Base-by-base conservation (phyloP, 805 yeast genomes). In the Starmerella potacharoeniae region DNA sequence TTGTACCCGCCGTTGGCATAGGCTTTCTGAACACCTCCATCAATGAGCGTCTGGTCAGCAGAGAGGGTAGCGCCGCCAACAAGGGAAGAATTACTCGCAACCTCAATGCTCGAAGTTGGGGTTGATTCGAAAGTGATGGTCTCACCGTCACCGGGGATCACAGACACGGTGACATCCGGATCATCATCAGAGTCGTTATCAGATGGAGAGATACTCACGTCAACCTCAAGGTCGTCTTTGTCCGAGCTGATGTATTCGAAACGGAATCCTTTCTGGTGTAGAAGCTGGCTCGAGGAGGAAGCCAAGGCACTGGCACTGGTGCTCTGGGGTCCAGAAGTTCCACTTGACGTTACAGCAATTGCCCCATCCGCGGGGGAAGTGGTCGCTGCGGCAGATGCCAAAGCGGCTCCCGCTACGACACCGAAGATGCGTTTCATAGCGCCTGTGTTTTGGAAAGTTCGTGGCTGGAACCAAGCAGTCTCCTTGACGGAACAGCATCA, bases 221-320 rank as follows among this genome's bases (percentile, higher is more conserved):
- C 60, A 1, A 62, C 59, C 16, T 61, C 64, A 6, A 62, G 16
- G 13, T 56, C 59, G 4, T 60, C 64, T 3, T 36, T 45, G 36
- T 60, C 64, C n/a, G 60, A 44, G 43, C 60, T 60, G 10, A 45
- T 49, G 42, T 51, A 62, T 14, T 49, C 44, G 45, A 62, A 60
- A 14, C 43, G 34, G 35, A 62, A 55, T 17, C 52, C 52, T 22
- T 57, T 57, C 37, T 55, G 53, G 17, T 60, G 64, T 5, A 14
- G 16, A 7, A 10, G 40, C 22, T 33, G 48, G 13, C 17, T 14
- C 8, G 22, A 13, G 5, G 48, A 14, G 11, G 35, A 8, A 33
- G 35, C 35, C 8, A 33, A 7, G 11, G 35, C 8, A 3, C 35
- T 33, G 2, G 35, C 11, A 10, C 35, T 33, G 11, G 35, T 33